A percentile compares a stretch with the other conserved stretches of the same genome.
These are phyloP conservation scores for Hydnum rufescens DNA, from an alignment of 768 basidiomycete species.

Conservation along the genomic window DNA sequence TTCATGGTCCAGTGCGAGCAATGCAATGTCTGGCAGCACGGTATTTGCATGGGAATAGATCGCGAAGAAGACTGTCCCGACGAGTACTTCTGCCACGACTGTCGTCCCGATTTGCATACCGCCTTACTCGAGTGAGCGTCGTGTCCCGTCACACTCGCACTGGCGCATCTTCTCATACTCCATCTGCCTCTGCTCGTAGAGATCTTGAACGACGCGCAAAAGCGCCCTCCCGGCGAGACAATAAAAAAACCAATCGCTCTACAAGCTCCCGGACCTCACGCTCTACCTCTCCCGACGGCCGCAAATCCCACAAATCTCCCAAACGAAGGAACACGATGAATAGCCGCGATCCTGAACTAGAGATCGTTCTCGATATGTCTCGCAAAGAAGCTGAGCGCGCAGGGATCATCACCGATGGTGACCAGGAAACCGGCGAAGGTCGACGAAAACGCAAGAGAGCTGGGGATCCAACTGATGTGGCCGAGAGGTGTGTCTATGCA, in stretches of 20 bases:
- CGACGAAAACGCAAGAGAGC: slow-evolving; percentile 55
- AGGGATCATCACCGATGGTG: slow-evolving; percentile 1
- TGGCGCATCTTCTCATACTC: slow-evolving; percentile 8
- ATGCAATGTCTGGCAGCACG: slow-evolving; percentile 98
- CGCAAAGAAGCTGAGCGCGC: slow-evolving; percentile 43
- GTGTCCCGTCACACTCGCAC: slow-evolving; percentile 2
- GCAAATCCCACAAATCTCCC: slow-evolving; percentile 19
- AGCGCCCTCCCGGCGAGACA: neutral
- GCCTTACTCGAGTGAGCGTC: slow-evolving; percentile 59
- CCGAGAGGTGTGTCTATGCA: slow-evolving; percentile 4
- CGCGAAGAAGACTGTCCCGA: slow-evolving; percentile 50
- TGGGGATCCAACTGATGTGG: neutral
- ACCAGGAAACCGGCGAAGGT: slow-evolving; percentile 17
- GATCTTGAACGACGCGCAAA: neutral
- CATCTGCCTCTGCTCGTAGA: slow-evolving; percentile 11
- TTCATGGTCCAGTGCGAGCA: slow-evolving; percentile 97
- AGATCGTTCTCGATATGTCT: slow-evolving; percentile 24
- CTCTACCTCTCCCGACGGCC: slow-evolving; percentile 11
- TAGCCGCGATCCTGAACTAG: slow-evolving; percentile 52
- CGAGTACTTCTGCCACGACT: slow-evolving; percentile 88
- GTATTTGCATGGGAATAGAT: slow-evolving; percentile 85
- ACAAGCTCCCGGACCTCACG: slow-evolving; percentile 23
- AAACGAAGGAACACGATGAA: slow-evolving; percentile 97
- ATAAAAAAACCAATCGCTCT: neutral
- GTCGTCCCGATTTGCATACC: slow-evolving; percentile 67